A percentile compares a stretch with the other conserved stretches of the same genome.
Evolutionary conservation across 495 filamentous ascomycete genomes (phyloP).

Genomic region (Lophiostoma macrostomum): DNA sequence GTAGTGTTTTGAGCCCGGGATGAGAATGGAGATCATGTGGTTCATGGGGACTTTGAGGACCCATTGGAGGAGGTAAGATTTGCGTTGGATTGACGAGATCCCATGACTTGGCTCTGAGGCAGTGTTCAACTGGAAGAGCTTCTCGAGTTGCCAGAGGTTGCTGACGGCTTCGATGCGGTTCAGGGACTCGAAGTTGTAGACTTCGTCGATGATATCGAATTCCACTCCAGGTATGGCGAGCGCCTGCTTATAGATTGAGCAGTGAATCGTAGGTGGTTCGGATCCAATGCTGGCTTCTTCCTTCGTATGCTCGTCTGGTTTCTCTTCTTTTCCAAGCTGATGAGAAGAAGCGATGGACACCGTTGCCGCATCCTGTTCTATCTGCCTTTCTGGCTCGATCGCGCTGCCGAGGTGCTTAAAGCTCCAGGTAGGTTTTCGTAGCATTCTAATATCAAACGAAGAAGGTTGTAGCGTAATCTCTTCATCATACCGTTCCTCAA

Average conservation of each 20-base stretch:
- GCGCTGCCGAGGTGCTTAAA: no score
- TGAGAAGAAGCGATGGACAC: no score
- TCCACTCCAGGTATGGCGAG: neutral
- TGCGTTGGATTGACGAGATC: neutral
- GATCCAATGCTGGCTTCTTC: neutral
- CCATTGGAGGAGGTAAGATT: constrained; percentile 2
- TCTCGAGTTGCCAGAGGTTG: constrained; percentile 7
- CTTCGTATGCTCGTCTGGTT: neutral
- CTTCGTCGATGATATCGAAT: constrained; percentile 7
- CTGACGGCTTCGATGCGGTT: neutral
- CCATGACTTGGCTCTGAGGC: neutral
- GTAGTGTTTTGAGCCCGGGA: constrained; percentile 3
- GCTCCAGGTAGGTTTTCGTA: no score
- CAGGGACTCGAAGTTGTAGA: neutral
- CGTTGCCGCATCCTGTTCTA: no score
- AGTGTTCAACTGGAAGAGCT: neutral
- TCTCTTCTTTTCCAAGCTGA: no score
- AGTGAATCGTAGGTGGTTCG: neutral
- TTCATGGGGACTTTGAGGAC: constrained; percentile 6
- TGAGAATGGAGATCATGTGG: constrained; percentile 5
- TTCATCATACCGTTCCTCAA: no score
- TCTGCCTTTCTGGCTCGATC: no score
- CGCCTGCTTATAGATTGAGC: neutral
- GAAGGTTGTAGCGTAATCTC: no score
- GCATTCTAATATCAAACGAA: no score